A percentile compares a stretch with the other conserved stretches of the same genome.
phyloP scores from a whole-genome alignment of 2,329 filamentous ascomycete species.

The Blastomyces percursus region DNA sequence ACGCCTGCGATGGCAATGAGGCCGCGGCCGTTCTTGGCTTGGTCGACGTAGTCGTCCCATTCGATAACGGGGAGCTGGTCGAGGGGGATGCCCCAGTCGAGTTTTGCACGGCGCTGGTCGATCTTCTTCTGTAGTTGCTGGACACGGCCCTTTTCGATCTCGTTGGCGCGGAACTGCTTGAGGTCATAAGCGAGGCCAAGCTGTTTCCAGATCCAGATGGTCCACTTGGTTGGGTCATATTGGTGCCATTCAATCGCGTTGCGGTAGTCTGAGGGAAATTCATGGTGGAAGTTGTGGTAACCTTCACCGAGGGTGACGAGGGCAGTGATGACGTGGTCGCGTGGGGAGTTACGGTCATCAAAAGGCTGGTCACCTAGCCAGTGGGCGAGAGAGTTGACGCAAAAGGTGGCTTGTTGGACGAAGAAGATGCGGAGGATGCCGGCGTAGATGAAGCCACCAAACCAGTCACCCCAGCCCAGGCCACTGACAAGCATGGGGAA shows the following conservation, averaged over 20 bases:
- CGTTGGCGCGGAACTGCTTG: slow-evolving; percentile 83
- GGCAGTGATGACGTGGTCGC: slow-evolving; percentile 78
- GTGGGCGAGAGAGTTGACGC: slow-evolving; percentile 81
- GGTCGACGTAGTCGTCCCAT: slow-evolving; percentile 75
- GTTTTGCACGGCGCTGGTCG: slow-evolving; percentile 68
- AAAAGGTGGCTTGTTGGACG: slow-evolving; percentile 87
- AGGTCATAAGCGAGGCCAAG: slow-evolving; percentile 74
- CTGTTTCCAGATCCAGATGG: slow-evolving; percentile 74
- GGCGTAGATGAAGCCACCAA: slow-evolving; percentile 72
- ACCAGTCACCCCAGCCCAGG: slow-evolving; percentile 69
- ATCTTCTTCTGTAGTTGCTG: slow-evolving; percentile 90
- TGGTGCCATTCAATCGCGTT: slow-evolving; percentile 87
- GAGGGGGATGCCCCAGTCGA: slow-evolving; percentile 78
- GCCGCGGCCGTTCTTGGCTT: slow-evolving; percentile 64
- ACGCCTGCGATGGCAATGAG: slow-evolving; percentile 72
- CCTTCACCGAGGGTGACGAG: slow-evolving; percentile 77
- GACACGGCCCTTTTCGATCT: slow-evolving; percentile 83
- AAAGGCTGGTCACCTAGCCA: slow-evolving; percentile 90
- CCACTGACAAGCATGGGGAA: slow-evolving; percentile 67
- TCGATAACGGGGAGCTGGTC: slow-evolving; percentile 76
- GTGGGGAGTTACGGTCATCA: slow-evolving; percentile 82
- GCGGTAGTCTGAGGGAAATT: slow-evolving; percentile 87
- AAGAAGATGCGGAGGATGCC: slow-evolving; percentile 81
- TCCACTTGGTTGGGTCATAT: slow-evolving; percentile 88
- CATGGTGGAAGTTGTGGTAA: slow-evolving; percentile 94